Percentiles rank a stretch among this genome's conserved stretches.
These are phyloP conservation scores for Blastocystis sp. DNA, from an alignment of 352 stramenopile species.

Conservation along the genomic window DNA sequence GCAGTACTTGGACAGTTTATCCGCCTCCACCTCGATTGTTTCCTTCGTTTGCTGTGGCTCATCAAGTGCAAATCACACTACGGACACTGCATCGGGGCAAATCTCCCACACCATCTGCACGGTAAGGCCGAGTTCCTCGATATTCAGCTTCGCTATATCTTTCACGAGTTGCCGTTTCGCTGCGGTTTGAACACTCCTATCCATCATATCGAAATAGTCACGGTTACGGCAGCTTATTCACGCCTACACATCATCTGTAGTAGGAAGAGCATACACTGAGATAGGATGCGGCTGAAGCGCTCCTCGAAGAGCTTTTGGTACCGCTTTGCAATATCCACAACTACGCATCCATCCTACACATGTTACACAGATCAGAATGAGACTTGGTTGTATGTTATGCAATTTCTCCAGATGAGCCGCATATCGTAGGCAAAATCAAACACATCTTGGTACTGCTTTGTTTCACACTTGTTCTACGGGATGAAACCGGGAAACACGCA, in stretches of 20 bases:
- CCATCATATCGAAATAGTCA: not conserved
- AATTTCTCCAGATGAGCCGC: constrained; percentile 60
- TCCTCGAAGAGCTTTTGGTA: constrained; percentile 54
- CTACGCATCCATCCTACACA: constrained; percentile 9
- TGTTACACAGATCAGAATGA: not conserved
- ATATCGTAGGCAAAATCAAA: constrained; percentile 68
- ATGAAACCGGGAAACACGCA: not conserved
- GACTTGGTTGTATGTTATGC: constrained; percentile 54
- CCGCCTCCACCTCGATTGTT: constrained; percentile 32
- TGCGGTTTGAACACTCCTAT: not conserved
- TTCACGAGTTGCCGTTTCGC: constrained; percentile 19
- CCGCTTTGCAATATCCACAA: constrained; percentile 41
- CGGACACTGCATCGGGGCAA: constrained; percentile 54
- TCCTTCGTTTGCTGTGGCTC: constrained; percentile 18
- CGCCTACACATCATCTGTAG: constrained; percentile 20
- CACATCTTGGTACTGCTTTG: constrained; percentile 31
- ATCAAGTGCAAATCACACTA: not conserved
- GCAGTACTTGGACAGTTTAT: constrained; percentile 40
- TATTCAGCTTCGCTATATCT: constrained; percentile 6
- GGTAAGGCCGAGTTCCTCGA: not conserved
- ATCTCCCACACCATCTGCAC: constrained; percentile 65
- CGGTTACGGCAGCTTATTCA: constrained; percentile 36
- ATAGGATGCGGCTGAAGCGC: constrained; percentile 22
- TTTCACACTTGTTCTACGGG: constrained; percentile 18
- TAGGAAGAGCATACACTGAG: not conserved